phyloP scores from a whole-genome alignment of 1,284 basidiomycete species.

The Ustilago crameri region DNA sequence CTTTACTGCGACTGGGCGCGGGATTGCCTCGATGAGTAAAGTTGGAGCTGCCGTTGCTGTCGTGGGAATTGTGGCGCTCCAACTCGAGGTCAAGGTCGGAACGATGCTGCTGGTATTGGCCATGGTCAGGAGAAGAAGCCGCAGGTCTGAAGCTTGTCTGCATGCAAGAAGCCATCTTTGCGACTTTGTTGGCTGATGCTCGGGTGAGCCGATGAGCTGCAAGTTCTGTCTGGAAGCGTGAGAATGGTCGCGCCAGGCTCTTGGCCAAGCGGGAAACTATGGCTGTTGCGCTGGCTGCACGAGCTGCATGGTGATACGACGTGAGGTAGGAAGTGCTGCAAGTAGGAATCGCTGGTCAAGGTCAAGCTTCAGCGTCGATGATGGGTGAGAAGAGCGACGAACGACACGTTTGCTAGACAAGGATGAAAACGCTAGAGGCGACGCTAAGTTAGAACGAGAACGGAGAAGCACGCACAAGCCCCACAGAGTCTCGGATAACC shows the following conservation, averaged over 20 bases:
- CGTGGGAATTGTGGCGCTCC: slow-evolving; percentile 35
- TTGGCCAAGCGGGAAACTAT: neutral
- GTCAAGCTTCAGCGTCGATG: too few species aligned
- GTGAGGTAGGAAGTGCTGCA: neutral
- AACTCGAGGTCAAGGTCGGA: slow-evolving; percentile 15
- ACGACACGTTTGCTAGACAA: too few species aligned
- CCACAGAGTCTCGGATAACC: too few species aligned
- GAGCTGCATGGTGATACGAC: neutral
- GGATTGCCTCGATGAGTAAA: slow-evolving; percentile 32
- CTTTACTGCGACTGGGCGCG: slow-evolving; percentile 7
- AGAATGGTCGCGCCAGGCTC: neutral
- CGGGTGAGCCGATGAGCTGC: too few species aligned
- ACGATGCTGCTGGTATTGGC: slow-evolving; percentile 8
- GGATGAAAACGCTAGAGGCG: too few species aligned
- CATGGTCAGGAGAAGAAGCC: slow-evolving; percentile 19
- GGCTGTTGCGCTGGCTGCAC: neutral
- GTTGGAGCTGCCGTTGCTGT: slow-evolving; percentile 41
- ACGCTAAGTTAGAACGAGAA: too few species aligned
- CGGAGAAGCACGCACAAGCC: too few species aligned
- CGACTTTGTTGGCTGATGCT: neutral
- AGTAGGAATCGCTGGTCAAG: neutral
- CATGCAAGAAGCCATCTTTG: slow-evolving; percentile 21
- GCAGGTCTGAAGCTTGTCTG: slow-evolving; percentile 16
- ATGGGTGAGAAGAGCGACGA: too few species aligned
- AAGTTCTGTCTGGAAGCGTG: neutral